Percentiles rank a stretch among this genome's conserved stretches.
Conservation (phyloP, 2,329 filamentous ascomycete species). For the Pseudogymnoascus sp. region DNA sequence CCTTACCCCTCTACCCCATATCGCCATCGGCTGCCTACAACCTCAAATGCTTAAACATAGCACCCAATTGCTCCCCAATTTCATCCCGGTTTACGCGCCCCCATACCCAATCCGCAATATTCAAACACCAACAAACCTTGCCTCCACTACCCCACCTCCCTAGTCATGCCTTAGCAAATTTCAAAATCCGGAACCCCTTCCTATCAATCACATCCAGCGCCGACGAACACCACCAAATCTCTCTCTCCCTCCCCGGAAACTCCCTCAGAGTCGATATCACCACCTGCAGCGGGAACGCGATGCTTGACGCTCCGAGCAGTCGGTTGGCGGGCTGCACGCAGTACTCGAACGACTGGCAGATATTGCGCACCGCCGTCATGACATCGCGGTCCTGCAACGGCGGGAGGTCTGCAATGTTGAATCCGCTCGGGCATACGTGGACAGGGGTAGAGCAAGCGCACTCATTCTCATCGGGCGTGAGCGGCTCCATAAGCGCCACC, state of each 20-base stretch:
- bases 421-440: slow-evolving; percentile 12
- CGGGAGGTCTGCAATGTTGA: slow-evolving; percentile 20
- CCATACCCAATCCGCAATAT: background rate
- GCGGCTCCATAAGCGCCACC: slow-evolving; percentile 20
- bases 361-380: slow-evolving; percentile 26
- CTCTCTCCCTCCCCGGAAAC: slow-evolving; percentile 12
- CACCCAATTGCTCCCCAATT: background rate
- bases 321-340: slow-evolving; percentile 25
- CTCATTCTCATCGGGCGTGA: background rate
- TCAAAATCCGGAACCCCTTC: slow-evolving; percentile 17
- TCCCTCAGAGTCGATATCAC: slow-evolving; percentile 23
- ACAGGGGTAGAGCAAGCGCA: slow-evolving; percentile 10
- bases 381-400: slow-evolving; percentile 28
- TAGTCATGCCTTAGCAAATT: background rate
- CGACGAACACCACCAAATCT: slow-evolving; percentile 21
- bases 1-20: background rate
- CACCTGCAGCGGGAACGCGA: slow-evolving; percentile 25
- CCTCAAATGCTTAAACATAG: background rate
- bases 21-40: background rate
- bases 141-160: background rate
- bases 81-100: background rate
- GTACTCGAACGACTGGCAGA: slow-evolving; percentile 34
- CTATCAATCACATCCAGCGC: slow-evolving; percentile 16
- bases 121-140: background rate
- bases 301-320: slow-evolving; percentile 17